Evolutionary conservation across 1,139 yeast genomes (phyloP), one percentile per base, ranked within the genome.

Genomic region (Scheffersomyces insectosa): DNA sequence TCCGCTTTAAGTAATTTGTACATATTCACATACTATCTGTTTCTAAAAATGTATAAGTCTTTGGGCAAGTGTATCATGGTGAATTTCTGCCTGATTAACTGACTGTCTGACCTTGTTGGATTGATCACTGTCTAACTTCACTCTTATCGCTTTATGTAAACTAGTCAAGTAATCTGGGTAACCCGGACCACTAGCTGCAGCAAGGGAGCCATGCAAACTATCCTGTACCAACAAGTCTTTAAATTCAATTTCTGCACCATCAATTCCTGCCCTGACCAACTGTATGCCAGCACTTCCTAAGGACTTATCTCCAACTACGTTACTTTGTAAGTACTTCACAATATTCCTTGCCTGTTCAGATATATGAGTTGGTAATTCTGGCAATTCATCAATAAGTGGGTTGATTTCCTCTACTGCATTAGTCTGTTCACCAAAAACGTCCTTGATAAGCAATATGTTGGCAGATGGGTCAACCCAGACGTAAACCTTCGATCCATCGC

Each of bases 391-490:
- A 37, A 75, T 54, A n/a, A 79, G 58, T 3, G 82, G 70, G 40
- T 73, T 74, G 16, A 87, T 66, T 23, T 77, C 71, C 5, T 67
- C 62, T 6, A 75, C 57, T 1, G 73, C 51, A 3, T 70, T 70
- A 15, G 80, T 74, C 6, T 65, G 55, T 1, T 64, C 70, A 1
- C 95, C 97, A 58, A 91, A 84, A 45, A 93, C 66, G 62, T 91
- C 98, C 49, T 78, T 70, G 27, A 93, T 60, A 30, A 93, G 69
- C 46, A 81, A 64, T 5, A 85, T 82, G 51, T 86, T 84, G 1
- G 88, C 87, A 37, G 81, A 78, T 12, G 80, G 79, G 59, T 88
- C 89, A 32, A 93, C 69, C 84, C 89, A 88, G 31, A 93, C 70
- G 43, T 73, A 74, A 4, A 85, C 72, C 16, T 70, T 61, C 28